These are phyloP conservation scores for Backusella luteola DNA, from an alignment of 192 early-diverging fungal genomes.

Conservation along the genomic window DNA sequence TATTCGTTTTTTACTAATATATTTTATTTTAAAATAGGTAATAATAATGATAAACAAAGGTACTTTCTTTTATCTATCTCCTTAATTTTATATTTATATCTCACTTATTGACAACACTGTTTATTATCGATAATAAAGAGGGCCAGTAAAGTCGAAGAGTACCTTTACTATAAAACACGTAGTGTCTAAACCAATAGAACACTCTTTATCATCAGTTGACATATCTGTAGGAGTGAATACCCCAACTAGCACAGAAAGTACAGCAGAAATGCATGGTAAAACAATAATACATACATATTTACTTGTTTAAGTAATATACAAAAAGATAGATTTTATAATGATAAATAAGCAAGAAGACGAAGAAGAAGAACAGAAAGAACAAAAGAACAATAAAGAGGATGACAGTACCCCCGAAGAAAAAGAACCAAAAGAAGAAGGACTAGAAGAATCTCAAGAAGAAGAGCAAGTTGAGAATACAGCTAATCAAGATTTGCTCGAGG, in stretches of 20 bases:
- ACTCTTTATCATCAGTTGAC: background rate
- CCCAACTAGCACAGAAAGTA: background rate
- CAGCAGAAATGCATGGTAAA: background rate
- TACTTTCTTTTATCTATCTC: background rate
- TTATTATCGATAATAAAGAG: background rate
- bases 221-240: background rate
- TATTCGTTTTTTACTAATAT: background rate
- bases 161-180: background rate
- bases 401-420: background rate
- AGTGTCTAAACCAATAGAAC: background rate
- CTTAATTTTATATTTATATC: background rate
- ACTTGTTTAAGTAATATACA: background rate
- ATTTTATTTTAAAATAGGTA: background rate
- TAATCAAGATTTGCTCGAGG: background rate
- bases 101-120: background rate
- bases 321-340: constrained; percentile 2
- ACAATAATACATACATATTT: background rate
- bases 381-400: background rate
- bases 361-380: background rate
- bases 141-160: background rate
- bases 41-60: background rate
- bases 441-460: background rate
- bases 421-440: background rate
- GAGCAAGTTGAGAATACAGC: background rate
- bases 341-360: background rate